phyloP scores from a whole-genome alignment of 1,284 basidiomycete species.

The Cutaneotrichosporon dermatis region DNA sequence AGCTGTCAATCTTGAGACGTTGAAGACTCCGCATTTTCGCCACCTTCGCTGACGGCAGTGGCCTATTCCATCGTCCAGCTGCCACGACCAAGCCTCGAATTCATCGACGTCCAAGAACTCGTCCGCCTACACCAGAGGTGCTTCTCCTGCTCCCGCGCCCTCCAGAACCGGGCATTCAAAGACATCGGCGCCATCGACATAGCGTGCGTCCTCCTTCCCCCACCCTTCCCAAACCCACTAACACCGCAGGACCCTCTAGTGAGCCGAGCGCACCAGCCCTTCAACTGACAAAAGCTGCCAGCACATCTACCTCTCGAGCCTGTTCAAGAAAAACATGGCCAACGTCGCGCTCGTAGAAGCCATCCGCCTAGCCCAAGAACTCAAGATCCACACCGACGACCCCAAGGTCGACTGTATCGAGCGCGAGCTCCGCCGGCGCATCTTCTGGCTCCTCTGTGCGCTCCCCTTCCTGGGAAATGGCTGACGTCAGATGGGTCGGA shows the following conservation, averaged over 20 bases:
- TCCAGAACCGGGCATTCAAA: neutral
- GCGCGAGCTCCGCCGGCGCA: neutral
- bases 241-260: neutral
- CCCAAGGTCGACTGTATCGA: neutral
- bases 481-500: neutral
- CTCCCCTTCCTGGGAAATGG: too few species aligned
- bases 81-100: neutral
- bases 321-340: neutral
- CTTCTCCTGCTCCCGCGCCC: neutral
- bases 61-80: neutral
- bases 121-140: neutral
- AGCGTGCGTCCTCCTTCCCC: neutral
- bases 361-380: neutral
- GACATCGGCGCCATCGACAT: neutral
- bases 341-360: neutral
- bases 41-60: neutral
- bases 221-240: too few species aligned
- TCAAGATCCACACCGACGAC: neutral
- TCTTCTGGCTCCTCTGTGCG: conserved; percentile 1
- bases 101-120: neutral
- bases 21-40: too few species aligned
- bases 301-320: conserved; percentile 1
- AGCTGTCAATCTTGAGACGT: too few species aligned
- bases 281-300: neutral
- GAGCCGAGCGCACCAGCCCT: neutral